Base-by-base conservation (phyloP, 495 filamentous ascomycete genomes). In the Hypoxylon intermedium region DNA sequence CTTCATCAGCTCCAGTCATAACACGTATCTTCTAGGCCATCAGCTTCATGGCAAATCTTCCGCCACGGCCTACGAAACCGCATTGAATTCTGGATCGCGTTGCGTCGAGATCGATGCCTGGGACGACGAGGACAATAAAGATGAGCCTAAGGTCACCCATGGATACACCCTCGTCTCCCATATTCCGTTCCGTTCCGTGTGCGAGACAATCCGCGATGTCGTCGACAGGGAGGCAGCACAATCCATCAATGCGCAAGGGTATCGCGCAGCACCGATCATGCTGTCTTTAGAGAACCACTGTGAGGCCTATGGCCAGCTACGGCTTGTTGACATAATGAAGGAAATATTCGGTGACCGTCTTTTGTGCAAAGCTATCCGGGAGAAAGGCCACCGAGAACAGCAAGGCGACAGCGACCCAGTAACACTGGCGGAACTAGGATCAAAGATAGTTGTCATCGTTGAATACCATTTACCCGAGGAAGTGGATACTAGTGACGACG, bases 91-190 rank as follows among this genome's bases (percentile, higher is more conserved):
- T 3, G 82, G 82, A 13, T 78, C 81, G 5, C 61, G 81, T 11
- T 84, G 82, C 53, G 78, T 84, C n/a, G 82, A 84, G 65, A 84
- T 84, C 33, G 81, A 83, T 53, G 82, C 79, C 7, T 84, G 82
- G 80, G 79, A 84, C 53, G 70, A 81, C 47, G 63, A 73, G 12
- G 77, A 83, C 19, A 56, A 81, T 51, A 55, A 48, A 6, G 70
- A 75, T 9, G 82, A 83, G 47, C 82, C 80, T 0, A 83, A 83
- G 56, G 81, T 83, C 28, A 84, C 82, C 3, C 81, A 84, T 47
- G 81, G 81, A 0, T 83, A 76, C 48, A 85, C 81, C 1, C 72
- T 85, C 1, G 79, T 82, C 2, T 82, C 79, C 16, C 68, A 83
- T 58, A 81, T 85, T 36, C 73, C 74, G 3, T 85, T 85, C 60